Base-by-base conservation (phyloP, 345 rosid species). In the Gossypioides kirkii region DNA sequence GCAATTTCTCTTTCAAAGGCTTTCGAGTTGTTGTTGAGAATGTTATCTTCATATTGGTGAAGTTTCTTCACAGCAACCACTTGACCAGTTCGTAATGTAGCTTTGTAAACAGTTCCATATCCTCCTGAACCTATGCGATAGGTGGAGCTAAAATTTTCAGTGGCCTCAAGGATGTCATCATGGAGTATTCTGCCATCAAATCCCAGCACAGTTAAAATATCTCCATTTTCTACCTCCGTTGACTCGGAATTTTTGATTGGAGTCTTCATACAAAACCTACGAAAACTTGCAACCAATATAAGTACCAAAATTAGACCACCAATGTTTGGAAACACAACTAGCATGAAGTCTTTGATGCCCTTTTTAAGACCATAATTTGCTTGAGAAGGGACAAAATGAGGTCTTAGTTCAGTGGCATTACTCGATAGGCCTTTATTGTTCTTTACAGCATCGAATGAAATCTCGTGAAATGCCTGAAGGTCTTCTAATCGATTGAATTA, bases 391-490 rank as follows among this genome's bases (percentile, higher is more conserved):
- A 10, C 13, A 42, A 1, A 18, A 52, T 82, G 82, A 7, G 78
- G 78, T 53, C 42, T 63, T 10, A 82, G 60, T n/a, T 73, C 74
- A 0, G 32, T 25, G 8, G 25, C 55, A 20, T 75, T 77, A 20
- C 85, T 84, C 12, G 84, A 80, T 28, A 84, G 55, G 62, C 69
- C 68, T 7, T 6, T 32, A 45, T 84, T 84, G 5, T 74, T 78
- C 45, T 46, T 11, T 4, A 79, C 67, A 8, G 63, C 41, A 45
- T 50, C 52, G 0, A 70, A 17, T 0, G 77, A 3, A 72, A 74
- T 81, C 6, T 76, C 47, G 10, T 12, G 70, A 70, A 84, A 82
- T 47, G 84, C 74, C 26, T 76, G 67, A 17, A 42, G 68, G 23
- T 78, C 2, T 18, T 60, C 61, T 28, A 86, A 38, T 8, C 61